Base-by-base conservation (phyloP, 1,139 yeast species). In the Candida tropicalis region DNA sequence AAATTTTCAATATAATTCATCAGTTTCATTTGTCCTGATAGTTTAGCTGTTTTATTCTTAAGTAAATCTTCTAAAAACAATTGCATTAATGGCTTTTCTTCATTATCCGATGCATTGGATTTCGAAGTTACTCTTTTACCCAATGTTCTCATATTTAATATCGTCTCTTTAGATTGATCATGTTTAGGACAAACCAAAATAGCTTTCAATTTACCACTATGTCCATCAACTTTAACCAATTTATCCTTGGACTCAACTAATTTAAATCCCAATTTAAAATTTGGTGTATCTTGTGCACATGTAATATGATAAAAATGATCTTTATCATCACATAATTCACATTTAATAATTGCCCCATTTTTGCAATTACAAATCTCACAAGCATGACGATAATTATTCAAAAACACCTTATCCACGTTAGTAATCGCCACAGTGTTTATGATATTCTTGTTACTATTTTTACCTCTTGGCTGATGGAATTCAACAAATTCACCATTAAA, bases 261-360 rank as follows among this genome's bases (percentile, higher is more conserved):
- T 37, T 62, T 63, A 54, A 81, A 81, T 2, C 83, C 81, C 13
- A 79, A 49, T 36, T 61, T 62, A 54, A 65, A 75, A 8, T 66
- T 68, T 0, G 69, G 60, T 3, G 72, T 58, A 48, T 73, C 78
- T 49, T 76, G 79, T 2, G 87, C 90, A 67, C 96, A 88, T 0
- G 87, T 84, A 0, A 80, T 70, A 61, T 88, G 96, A 44, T 69
- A 69, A 4, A 54, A 47, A 2, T 57, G 56, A 4, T 45, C 43
- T 10, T 27, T 27, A 15, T 4, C 40, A 7, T 54, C 52, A 45
- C 74, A 68, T 34, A 59, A 34, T 24, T 59, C 65, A 53, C 75
- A 70, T 11, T 49, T 45, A 10, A 68, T 47, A 49, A 68, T 49
- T 0, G 70, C 52, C 0, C 75, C 75, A 45, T 61, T 65, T 11